These are phyloP conservation scores for Oropetium thomaeum DNA, from an alignment of 176 grass and related monocot genomes.

Conservation along the genomic window DNA sequence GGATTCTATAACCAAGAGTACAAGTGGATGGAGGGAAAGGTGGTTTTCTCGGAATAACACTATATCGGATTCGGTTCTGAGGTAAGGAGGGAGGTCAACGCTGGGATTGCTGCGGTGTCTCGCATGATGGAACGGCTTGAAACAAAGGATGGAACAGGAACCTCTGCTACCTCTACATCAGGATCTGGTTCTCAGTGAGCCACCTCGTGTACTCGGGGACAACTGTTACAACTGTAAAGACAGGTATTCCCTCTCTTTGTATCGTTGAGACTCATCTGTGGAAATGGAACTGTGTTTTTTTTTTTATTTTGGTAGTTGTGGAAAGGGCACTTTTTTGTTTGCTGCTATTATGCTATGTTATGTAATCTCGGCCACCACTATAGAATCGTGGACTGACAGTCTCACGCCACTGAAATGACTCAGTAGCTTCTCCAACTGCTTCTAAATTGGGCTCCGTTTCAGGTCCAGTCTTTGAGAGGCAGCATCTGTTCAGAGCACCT, in stretches of 20 bases:
- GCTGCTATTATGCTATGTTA: too few relatives aligned
- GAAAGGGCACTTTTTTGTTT: neutral
- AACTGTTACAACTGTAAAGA: neutral
- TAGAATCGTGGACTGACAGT: neutral
- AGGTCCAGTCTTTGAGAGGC: slow-evolving; percentile 13
- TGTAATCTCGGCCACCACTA: neutral
- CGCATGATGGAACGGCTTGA: slow-evolving; percentile 71
- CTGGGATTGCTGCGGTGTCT: slow-evolving; percentile 61
- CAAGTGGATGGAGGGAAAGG: slow-evolving; percentile 71
- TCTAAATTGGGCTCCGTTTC: neutral
- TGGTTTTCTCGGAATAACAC: slow-evolving; percentile 59
- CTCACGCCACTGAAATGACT: neutral
- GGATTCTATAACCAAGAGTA: slow-evolving; percentile 71
- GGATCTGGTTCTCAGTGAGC: slow-evolving; percentile 43
- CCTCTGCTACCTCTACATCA: slow-evolving; percentile 36
- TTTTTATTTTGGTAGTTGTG: neutral
- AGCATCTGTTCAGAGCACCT: slow-evolving; percentile 4
- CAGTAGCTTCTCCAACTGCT: neutral
- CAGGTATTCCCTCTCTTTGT: slow-evolving; percentile 12
- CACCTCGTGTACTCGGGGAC: neutral
- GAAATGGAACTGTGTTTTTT: neutral
- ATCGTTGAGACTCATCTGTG: neutral
- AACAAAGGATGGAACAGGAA: slow-evolving; percentile 35
- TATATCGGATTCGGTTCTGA: slow-evolving; percentile 66
- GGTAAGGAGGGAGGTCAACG: slow-evolving; percentile 73